Base-by-base conservation (phyloP, 495 filamentous ascomycete species). In the Aspergillus olivimuriae region DNA sequence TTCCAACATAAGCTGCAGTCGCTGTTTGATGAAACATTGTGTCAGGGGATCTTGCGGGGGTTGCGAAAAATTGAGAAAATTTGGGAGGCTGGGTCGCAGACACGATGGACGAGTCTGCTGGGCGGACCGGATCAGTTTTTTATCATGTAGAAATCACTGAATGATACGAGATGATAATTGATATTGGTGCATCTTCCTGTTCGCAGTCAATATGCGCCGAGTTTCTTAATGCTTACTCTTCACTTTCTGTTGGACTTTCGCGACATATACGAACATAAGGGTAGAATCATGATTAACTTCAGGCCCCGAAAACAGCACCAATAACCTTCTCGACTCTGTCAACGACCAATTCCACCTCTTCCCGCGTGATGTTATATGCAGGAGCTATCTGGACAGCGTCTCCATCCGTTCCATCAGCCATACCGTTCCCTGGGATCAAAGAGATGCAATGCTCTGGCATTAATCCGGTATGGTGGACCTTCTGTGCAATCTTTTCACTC, bases 321-420 rank as follows among this genome's bases (percentile, higher is more conserved):
- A 68, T 39, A 1, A 65, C 65, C 23, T 47, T 21, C 20, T 23
- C 55, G 11, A 74, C 56, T 2, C 57, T 55, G 9, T 64, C 58
- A 21, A 77, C 68, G 18, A 86, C 81, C 52, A 55, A 57, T 41
- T 79, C 74, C 28, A 87, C 66, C n/a, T 84, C 81, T 1, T 66
- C 66, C 4, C 53, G 49, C 1, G 72, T 77, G 31, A 82, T 67
- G 33, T 76, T 89, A 58, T 83, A 92, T 1, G 87, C 69, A 0
- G 88, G 88, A 3, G 82, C 75, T 46, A 94, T 51, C 36, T 88
- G 69, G 17, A 90, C 64, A 58, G 87, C 79, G 57, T 94, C 88
- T 1, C 86, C 87, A 22, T 57, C 63, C 28, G 69, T 53, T 0
- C 84, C 84, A 57, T 87, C 82, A 2, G 66, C 74, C 1, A 78